A percentile compares a stretch with the other conserved stretches of the same genome.
phyloP scores from a whole-genome alignment of 768 basidiomycete genomes.

The Pulveroboletus frians region DNA sequence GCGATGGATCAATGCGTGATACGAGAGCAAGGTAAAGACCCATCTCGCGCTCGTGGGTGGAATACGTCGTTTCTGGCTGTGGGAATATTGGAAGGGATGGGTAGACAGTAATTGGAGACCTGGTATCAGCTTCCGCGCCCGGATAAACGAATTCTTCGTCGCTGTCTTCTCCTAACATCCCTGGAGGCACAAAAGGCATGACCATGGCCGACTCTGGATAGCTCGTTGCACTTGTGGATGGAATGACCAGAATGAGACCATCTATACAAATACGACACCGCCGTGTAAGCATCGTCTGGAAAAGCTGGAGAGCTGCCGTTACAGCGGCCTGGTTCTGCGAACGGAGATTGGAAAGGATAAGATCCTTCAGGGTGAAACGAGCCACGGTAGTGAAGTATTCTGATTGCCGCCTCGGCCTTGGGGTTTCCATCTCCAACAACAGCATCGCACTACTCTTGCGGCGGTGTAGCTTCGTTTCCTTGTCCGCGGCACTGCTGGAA shows the following conservation, averaged over 20 bases:
- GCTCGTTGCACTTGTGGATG: slow-evolving; percentile 67
- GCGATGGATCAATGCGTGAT: slow-evolving; percentile 69
- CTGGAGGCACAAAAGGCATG: slow-evolving; percentile 17
- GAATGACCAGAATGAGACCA: slow-evolving; percentile 64
- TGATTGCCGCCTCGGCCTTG: slow-evolving; percentile 61
- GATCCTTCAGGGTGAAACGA: slow-evolving; percentile 87
- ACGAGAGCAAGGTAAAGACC: slow-evolving; percentile 73
- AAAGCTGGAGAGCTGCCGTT: slow-evolving; percentile 74
- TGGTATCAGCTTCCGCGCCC: slow-evolving; percentile 20
- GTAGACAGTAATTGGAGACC: slow-evolving; percentile 11
- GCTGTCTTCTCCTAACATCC: slow-evolving; percentile 36
- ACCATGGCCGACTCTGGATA: slow-evolving; percentile 59
- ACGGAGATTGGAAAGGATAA: slow-evolving; percentile 72
- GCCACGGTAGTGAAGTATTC: slow-evolving; percentile 86
- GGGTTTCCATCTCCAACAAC: slow-evolving; percentile 82
- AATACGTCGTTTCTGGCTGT: slow-evolving; percentile 69
- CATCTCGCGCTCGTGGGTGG: slow-evolving; percentile 83
- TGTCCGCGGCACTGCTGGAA: slow-evolving; percentile 30
- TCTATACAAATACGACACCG: slow-evolving; percentile 64
- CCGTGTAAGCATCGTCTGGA: slow-evolving; percentile 67
- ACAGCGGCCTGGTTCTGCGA: slow-evolving; percentile 61
- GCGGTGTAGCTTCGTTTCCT: slow-evolving; percentile 44
- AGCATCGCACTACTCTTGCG: slow-evolving; percentile 88
- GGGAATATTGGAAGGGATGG: slow-evolving; percentile 37
- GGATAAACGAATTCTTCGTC: slow-evolving; percentile 50